Conservation (phyloP, 768 basidiomycete genomes). For the Lyophyllum shimeji region DNA sequence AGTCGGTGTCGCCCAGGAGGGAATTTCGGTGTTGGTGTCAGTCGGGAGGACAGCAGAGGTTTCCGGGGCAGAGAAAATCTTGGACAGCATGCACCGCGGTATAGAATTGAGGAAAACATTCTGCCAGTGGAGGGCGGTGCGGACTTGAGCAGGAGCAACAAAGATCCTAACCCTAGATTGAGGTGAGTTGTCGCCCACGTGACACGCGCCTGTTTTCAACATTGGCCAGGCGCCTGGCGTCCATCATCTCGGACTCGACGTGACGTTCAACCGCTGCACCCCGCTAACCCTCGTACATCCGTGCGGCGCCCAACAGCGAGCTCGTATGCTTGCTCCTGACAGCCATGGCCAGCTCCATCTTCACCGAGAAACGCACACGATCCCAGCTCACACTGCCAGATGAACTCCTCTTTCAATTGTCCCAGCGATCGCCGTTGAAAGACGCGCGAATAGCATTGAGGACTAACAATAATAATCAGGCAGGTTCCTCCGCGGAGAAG, state of each 20-base stretch:
- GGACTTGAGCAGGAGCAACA: neutral
- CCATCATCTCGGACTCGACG: constrained; percentile 6
- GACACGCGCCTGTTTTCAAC: constrained; percentile 30
- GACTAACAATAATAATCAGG: constrained; percentile 17
- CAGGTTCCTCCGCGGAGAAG: neutral
- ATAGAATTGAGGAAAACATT: constrained; percentile 16
- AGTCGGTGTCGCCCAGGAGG: neutral
- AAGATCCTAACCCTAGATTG: constrained; percentile 10
- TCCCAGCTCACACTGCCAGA: constrained; percentile 52
- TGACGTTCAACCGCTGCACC: constrained; percentile 7
- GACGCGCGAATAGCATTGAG: constrained; percentile 41
- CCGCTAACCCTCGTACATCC: neutral
- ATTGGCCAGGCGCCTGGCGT: neutral
- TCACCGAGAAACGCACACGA: constrained; percentile 42
- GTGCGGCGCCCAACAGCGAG: neutral
- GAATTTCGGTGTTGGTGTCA: neutral
- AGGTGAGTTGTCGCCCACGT: constrained; percentile 20
- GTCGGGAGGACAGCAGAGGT: neutral
- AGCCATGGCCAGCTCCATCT: constrained; percentile 26
- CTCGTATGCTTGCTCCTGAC: constrained; percentile 1
- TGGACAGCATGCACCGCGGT: neutral
- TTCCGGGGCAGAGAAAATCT: constrained; percentile 1
- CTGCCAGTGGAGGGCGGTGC: neutral
- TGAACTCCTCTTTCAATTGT: constrained; percentile 38
- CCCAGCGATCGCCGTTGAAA: constrained; percentile 54